Base-by-base conservation (phyloP, 2,329 filamentous ascomycete genomes). In the Dactylellina cionopaga region DNA sequence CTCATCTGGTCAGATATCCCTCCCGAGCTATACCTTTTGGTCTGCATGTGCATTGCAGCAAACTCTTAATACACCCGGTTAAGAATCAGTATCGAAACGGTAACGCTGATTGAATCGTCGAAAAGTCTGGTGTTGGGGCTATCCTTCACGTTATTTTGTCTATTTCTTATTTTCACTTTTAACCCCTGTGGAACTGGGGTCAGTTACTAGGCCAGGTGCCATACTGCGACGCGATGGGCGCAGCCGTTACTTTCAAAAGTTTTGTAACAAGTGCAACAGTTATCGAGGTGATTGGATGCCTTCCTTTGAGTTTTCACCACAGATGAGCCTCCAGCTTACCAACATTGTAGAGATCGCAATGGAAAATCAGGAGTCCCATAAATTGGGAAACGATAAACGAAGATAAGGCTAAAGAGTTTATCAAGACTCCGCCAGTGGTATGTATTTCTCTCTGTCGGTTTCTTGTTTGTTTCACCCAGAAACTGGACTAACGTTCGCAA, bases 341-440 rank as follows among this genome's bases (percentile, higher is more conserved):
- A 24, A 51, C 4, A 35, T 6, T 15, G 37, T 35, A 70, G 65
- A 41, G 65, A 17, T 62, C 65, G 29, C 55, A 70, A 70, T 70
- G 65, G 65, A 62, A 52, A 62, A 62, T 70, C 10, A 37, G 56
- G 17, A 25, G 47, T 3, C 65, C 65, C n/a, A 62, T 70, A 22
- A 63, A 62, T 15, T 70, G 65, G 65, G 65, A 70, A 27, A 31
- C n/a, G 10, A 29, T 70, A 24, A 25, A 27, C 13, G 15, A 35
- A 6, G 33, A 56, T 6, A 17, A 15, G 29, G 65, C 65, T 4
- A 44, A 39, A n/a, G 47, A 63, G 2, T 70, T 70, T 54, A 70
- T 70, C 13, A 62, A 63, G 29, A 62, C 47, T 15, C 15, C 19
- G 11, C 65, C 65, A 22, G 17, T 22, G n/a, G 64, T 60, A 60